Base-by-base conservation (phyloP, 2,329 filamentous ascomycete species). In the Arachnomyces sp. region DNA sequence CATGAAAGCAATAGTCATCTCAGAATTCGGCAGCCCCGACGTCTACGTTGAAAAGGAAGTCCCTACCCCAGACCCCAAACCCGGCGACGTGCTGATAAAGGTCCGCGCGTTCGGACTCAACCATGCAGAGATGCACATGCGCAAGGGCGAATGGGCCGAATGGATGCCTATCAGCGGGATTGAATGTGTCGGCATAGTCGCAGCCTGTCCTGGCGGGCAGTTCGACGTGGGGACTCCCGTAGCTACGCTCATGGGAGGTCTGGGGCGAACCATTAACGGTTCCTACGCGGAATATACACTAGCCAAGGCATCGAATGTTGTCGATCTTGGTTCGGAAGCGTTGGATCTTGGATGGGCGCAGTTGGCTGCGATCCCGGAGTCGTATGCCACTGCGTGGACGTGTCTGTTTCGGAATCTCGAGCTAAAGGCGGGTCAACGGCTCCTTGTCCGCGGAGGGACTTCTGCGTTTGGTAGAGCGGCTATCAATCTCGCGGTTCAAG, bases 41-140 rank as follows among this genome's bases (percentile, higher is more conserved):
- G 61, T 60, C 18, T 61, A 71, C 49, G 56, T 61, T 39, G 38
- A 71, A 41, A 53, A 63, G 46, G 42, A 52, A 11, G 40, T 60
- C 11, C 62, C 65, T 4, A 59, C 66, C 36, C 68, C 68, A 5
- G 58, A 43, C 2, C 60, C 64, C 3, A 42, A 54, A n/a, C 33
- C 51, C 15, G 59, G 59, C 38, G 51, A 66, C 43, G 57, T 71
- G 17, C 60, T 69, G 25, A 64, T 71, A 47, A 58, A 55, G 37
- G 50, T 69, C 43, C 57, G 63, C 38, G 67, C 64, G 12, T 65
- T 67, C 44, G 68, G 68, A n/a, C 61, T 71, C 45, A 71, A 71
- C 45, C 63, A 67, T 13, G 61, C 59, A 36, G 67, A 71, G 44
- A 56, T 70, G 43, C 69, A 65, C 58, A 71, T 67, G 6, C 64